Evolutionary conservation across 805 yeast genomes (phyloP).

Genomic region (Saccharomycopsis schoenii): DNA sequence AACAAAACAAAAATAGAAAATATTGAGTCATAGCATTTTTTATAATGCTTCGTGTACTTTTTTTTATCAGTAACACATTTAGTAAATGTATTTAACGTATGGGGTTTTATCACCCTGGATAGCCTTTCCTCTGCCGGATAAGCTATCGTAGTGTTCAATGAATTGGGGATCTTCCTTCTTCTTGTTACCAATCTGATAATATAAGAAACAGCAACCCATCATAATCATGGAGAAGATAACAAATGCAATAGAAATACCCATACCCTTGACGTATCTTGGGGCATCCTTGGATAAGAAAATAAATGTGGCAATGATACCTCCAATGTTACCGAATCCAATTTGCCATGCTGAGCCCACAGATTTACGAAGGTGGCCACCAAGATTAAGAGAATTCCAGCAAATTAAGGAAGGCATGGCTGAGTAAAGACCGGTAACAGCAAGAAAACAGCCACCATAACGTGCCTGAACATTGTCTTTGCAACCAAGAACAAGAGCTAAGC

Average conservation of each 20-base stretch:
- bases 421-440: slow-evolving; percentile 49
- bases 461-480: slow-evolving; percentile 28
- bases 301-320: slow-evolving; percentile 58
- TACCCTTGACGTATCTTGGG: slow-evolving; percentile 50
- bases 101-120: slow-evolving; percentile 32
- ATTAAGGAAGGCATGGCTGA: slow-evolving; percentile 59
- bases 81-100: slow-evolving; percentile 28
- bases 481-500: slow-evolving; percentile 47
- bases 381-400: slow-evolving; percentile 55
- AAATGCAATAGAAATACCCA: slow-evolving; percentile 41
- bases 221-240: slow-evolving; percentile 32
- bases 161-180: slow-evolving; percentile 21
- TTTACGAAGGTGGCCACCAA: slow-evolving; percentile 47
- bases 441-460: slow-evolving; percentile 57
- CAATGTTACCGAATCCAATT: slow-evolving; percentile 66
- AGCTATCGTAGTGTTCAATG: slow-evolving; percentile 23
- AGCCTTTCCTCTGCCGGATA: slow-evolving; percentile 26
- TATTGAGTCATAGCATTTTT: not conserved
- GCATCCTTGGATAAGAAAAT: slow-evolving; percentile 45
- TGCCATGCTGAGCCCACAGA: slow-evolving; percentile 50
- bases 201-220: slow-evolving; percentile 27
- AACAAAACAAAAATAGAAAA: not conserved
- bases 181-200: slow-evolving; percentile 25
- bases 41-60: no score
- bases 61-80: not conserved